Percentiles rank a stretch among this genome's conserved stretches.
Evolutionary conservation across 73 alveolate species (phyloP).

Genomic region (Stentor coeruleus): DNA sequence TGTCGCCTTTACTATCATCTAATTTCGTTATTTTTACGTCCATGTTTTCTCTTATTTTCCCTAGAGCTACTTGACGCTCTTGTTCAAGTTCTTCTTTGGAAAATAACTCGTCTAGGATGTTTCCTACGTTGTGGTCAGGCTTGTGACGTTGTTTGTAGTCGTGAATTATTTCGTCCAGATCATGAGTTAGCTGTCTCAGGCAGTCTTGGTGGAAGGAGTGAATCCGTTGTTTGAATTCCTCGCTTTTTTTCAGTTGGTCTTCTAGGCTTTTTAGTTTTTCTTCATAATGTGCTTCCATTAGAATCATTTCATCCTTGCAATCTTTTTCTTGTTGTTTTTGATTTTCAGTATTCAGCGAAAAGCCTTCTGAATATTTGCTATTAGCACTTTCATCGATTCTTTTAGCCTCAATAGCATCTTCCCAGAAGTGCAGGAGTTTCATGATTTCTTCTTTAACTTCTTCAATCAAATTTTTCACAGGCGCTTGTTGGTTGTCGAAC

Average conservation of each 20-base stretch:
- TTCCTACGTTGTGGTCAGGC: background rate
- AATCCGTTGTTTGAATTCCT: background rate
- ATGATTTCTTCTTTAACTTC: constrained; percentile 2
- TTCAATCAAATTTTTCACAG: background rate
- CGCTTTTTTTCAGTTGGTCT: background rate
- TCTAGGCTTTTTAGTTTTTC: background rate
- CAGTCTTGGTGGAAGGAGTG: background rate
- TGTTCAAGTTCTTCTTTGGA: background rate
- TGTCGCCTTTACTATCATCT: constrained; percentile 1
- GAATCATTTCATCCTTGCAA: no score
- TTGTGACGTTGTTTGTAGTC: background rate
- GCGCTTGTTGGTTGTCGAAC: background rate
- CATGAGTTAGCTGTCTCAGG: background rate
- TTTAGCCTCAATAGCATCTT: constrained; percentile 16
- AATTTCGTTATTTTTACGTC: constrained; percentile 5
- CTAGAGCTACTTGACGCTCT: constrained; percentile 1
- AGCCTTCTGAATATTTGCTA: background rate
- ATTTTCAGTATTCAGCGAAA: background rate
- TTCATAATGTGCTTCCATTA: background rate
- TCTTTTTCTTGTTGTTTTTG: constrained; percentile 4
- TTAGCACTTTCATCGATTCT: background rate
- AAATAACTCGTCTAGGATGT: background rate
- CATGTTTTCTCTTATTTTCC: background rate
- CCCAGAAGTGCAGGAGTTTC: constrained; percentile 9
- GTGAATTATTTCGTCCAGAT: background rate